Evolutionary conservation across 2,329 filamentous ascomycete genomes (phyloP).

Genomic region (Fusarium tjaetaba): DNA sequence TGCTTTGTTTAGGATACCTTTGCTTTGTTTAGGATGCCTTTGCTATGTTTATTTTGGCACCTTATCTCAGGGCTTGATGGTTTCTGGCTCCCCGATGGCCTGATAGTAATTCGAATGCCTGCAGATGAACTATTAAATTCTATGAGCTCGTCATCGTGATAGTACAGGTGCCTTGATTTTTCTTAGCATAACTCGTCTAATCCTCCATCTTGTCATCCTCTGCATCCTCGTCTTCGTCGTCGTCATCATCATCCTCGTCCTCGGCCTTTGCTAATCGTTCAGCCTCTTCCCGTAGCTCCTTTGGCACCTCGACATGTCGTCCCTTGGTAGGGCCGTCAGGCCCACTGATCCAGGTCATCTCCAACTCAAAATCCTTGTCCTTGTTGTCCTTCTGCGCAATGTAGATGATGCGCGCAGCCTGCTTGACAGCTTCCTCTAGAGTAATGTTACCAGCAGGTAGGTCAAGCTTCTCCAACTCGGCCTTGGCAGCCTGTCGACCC

Average conservation of each 20-base stretch:
- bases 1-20: neutral
- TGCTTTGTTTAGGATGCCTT: neutral
- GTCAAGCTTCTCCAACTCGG: slow-evolving; percentile 97
- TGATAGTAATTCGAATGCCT: slow-evolving; percentile 21
- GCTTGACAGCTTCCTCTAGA: slow-evolving; percentile 89
- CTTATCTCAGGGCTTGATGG: neutral
- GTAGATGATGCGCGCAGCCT: slow-evolving; percentile 97
- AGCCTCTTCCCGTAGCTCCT: slow-evolving; percentile 89
- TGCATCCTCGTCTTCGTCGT: slow-evolving; percentile 70
- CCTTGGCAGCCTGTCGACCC: slow-evolving; percentile 95
- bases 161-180: slow-evolving; percentile 47
- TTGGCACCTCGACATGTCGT: slow-evolving; percentile 91
- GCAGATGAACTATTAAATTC: slow-evolving; percentile 49
- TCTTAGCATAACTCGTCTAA: slow-evolving; percentile 54
- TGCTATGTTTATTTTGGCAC: neutral
- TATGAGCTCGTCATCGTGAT: slow-evolving; percentile 50
- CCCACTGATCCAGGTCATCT: slow-evolving; percentile 98
- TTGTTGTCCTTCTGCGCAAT: slow-evolving; percentile 98
- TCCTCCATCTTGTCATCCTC: slow-evolving; percentile 88
- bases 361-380: slow-evolving; percentile 99
- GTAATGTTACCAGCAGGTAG: slow-evolving; percentile 80
- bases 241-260: slow-evolving; percentile 83
- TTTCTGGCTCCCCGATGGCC: neutral
- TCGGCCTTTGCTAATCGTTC: slow-evolving; percentile 92
- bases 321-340: slow-evolving; percentile 89